Evolutionary conservation across 106 monocot genomes (phyloP), one percentile per base, ranked within the genome.

Genomic region (Cymbidium sinense): DNA sequence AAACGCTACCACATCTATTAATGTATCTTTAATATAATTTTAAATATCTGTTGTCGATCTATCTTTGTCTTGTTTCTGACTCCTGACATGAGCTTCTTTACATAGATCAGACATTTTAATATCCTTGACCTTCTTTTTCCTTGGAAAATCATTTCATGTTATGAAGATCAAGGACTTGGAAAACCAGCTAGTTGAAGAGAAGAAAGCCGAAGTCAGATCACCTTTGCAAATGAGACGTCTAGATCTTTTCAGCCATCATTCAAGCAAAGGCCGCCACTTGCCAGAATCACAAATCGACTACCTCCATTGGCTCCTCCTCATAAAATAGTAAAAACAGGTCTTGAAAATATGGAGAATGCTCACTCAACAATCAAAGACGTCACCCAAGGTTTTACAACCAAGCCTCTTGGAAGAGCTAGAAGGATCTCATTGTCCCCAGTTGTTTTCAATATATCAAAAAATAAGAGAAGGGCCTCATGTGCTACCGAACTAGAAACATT

Each of bases 81-180:
- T n/a, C n/a, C n/a, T n/a, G n/a, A n/a, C n/a, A n/a, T n/a, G n/a
- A n/a, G n/a, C n/a, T n/a, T n/a, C n/a, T n/a, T n/a, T n/a, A n/a
- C n/a, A n/a, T n/a, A n/a, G n/a, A 20, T 52, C 19, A 17, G 52
- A 11, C 52, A 2, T 36, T 36, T 36, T 36, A 36, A 36, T 36
- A 36, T 9, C 41, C 41, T 41, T 41, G 6, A 41, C 41, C 9
- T 7, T 41, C 8, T 41, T 7, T 41, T 9, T 41, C 41, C 9
- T n/a, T n/a, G n/a, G n/a, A n/a, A 8, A 43, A 43, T 11, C 43
- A 9, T 67, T 11, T 3, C 67, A 33, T 31, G 17, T 17, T 23
- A 34, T 17, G 23, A 64, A 91, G 96, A 79, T 93, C 21, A 96
- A 75, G 70, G 91, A 96, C 4, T 83, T 96, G 18, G 96, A 93